Base-by-base conservation (phyloP, 2,329 filamentous ascomycete species). In the Sphaerulina populicola region DNA sequence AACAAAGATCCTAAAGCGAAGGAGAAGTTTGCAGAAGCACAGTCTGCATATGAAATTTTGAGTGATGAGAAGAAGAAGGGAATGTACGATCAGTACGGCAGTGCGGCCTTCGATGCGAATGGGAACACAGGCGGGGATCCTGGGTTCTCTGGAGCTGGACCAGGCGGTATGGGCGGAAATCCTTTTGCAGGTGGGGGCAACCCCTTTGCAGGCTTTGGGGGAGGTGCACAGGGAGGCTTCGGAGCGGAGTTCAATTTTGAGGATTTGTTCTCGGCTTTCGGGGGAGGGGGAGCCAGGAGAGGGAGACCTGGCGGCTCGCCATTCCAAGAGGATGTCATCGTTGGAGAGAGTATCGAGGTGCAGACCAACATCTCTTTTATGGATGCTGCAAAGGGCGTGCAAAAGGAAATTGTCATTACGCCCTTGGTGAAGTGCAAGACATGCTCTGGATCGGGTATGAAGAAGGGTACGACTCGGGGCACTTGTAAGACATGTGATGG, bases 281-380 rank as follows among this genome's bases (percentile, higher is more conserved):
- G 82, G 2, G 85, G 79, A 4, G 81, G 84, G 58, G 78, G 81
- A 33, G 77, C 60, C 21, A 53, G 71, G 39, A 60, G 68, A 54
- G 62, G 66, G 21, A 59, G 80, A 21, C 71, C 72, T 18, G 71
- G 77, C 50, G 71, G 78, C 61, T 82, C 78, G 49, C 84, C 86
- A 9, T 93, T 93, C 65, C 80, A 88, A 62, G 85, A 94, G 67
- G 77, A 84, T 60, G 81, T 94, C 15, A 67, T 94, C 60, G 85
- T 95, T n/a, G 93, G 93, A 54, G 89, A 97, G 57, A 89, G 94
- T 67, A 95, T 98, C 63, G 91, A 97, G 68, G 86, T 96, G 21
- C 88, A 95, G 70, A 83, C 88, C 44, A 93, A 81, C 67, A 91
- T 98, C 61, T 89, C 86, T 0, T 98, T 98, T 69, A 86, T 93